Percentiles rank a stretch among this genome's conserved stretches.
Conservation (phyloP, 2,329 filamentous ascomycete genomes). For the Coniosporium tulheliwenetii region DNA sequence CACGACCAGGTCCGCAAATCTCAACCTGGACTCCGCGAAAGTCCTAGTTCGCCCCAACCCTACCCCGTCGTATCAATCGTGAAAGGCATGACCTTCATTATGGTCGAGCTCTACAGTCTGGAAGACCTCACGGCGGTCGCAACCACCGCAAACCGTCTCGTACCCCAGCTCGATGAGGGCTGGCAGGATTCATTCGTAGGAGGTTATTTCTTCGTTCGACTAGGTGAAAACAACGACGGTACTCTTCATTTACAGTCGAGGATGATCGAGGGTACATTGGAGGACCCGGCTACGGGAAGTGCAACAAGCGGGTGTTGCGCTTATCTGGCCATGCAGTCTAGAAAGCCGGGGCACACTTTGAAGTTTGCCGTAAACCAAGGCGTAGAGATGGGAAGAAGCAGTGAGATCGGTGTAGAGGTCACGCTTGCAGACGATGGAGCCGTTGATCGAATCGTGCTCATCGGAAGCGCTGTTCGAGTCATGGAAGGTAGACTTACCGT, state of each 20-base stretch:
- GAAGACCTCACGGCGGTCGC: conserved; percentile 37
- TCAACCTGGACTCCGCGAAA: conserved; percentile 18
- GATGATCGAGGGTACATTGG: conserved; percentile 38
- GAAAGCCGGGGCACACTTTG: conserved; percentile 14
- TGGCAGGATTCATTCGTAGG: conserved; percentile 40
- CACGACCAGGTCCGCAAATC: conserved; percentile 6
- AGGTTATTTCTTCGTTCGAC: conserved; percentile 44
- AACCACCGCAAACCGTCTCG: conserved; percentile 16
- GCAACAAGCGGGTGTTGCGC: conserved; percentile 31
- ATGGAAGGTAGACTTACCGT: conserved; percentile 16
- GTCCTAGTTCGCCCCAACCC: conserved; percentile 3
- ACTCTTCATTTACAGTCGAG: conserved; percentile 34
- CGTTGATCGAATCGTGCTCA: conserved; percentile 25
- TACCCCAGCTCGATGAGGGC: conserved; percentile 22
- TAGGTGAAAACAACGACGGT: conserved; percentile 14
- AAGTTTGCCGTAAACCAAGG: conserved; percentile 31
- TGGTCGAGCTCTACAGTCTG: conserved; percentile 45
- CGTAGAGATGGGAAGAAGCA: conserved; percentile 35
- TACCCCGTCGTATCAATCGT: conserved; percentile 37
- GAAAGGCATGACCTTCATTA: conserved; percentile 58
- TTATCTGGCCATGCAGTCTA: conserved; percentile 27
- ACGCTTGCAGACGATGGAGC: conserved; percentile 19
- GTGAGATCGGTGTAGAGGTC: conserved; percentile 32
- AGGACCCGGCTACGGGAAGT: conserved; percentile 36
- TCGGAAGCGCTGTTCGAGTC: conserved; percentile 26